Percentiles rank a stretch among this genome's conserved stretches.
Evolutionary conservation across 2,329 filamentous ascomycete genomes (phyloP).

Genomic region (Aspergillus novoparasiticus): DNA sequence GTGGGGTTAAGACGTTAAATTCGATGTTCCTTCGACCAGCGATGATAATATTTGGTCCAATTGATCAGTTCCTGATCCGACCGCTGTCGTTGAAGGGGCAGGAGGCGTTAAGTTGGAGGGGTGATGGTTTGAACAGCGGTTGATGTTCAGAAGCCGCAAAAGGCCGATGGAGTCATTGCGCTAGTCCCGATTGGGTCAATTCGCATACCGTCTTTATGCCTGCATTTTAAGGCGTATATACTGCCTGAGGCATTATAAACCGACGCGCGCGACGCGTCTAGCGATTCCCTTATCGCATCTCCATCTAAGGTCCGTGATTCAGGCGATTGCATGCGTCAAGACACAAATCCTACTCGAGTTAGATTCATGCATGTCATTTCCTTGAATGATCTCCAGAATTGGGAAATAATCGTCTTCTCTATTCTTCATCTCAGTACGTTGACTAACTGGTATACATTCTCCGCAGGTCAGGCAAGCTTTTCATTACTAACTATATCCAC

Average conservation of each 20-base stretch:
- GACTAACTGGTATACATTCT: not conserved
- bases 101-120: conserved; percentile 28
- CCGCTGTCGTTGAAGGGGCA: conserved; percentile 26
- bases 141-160: conserved; percentile 44
- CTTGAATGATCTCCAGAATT: not conserved
- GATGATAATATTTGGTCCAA: conserved; percentile 23
- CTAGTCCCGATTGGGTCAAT: conserved; percentile 34
- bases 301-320: conserved; percentile 7
- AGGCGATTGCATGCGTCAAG: conserved; percentile 9
- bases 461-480: not conserved
- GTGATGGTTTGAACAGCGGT: conserved; percentile 30
- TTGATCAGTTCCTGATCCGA: conserved; percentile 25
- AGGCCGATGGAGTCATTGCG: conserved; percentile 35
- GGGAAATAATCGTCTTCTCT: not conserved
- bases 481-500: conserved; percentile 9
- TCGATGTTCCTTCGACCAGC: conserved; percentile 13
- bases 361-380: not conserved
- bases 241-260: conserved; percentile 29
- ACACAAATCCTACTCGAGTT: conserved; percentile 3
- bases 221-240: conserved; percentile 19
- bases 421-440: not conserved
- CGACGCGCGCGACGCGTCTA: conserved; percentile 37
- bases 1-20: conserved; percentile 11
- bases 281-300: conserved; percentile 17
- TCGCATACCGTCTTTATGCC: conserved; percentile 30